These are phyloP conservation scores for Rhypophila decipiens DNA, from an alignment of 495 filamentous ascomycete genomes.

Conservation along the genomic window DNA sequence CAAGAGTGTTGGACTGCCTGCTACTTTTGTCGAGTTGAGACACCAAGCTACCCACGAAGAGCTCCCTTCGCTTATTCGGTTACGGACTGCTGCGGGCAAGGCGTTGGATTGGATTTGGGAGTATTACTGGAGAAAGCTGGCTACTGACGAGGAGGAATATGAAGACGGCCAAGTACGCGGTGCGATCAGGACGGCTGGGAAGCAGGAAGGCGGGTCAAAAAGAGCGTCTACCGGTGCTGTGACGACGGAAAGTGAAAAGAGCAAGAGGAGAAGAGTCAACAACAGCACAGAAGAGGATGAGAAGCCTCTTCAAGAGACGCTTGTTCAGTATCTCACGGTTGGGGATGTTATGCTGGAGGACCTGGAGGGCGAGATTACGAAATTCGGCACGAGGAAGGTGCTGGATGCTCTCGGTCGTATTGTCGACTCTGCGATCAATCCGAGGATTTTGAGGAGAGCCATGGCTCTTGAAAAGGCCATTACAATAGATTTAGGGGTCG, in stretches of 20 bases:
- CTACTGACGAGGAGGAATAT: not conserved
- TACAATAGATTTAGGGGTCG: slow-evolving; percentile 14
- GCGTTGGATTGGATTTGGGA: slow-evolving; percentile 82
- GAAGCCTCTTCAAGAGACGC: too few species aligned
- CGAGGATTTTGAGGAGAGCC: slow-evolving; percentile 25
- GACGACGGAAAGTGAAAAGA: slow-evolving; percentile 5
- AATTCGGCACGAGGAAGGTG: slow-evolving; percentile 20
- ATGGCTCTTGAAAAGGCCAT: slow-evolving; percentile 21
- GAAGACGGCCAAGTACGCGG: not conserved
- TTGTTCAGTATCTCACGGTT: slow-evolving; percentile 22
- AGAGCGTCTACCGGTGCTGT: too few species aligned
- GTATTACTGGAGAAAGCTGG: slow-evolving; percentile 69
- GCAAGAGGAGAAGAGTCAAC: not conserved
- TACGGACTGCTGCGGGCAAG: slow-evolving; percentile 58
- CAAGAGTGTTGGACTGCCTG: slow-evolving; percentile 65
- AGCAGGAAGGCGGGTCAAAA: too few species aligned
- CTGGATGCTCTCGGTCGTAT: slow-evolving; percentile 27
- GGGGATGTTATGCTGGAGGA: too few species aligned
- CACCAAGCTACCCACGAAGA: slow-evolving; percentile 89
- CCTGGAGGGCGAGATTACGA: slow-evolving; percentile 15
- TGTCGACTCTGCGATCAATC: slow-evolving; percentile 25
- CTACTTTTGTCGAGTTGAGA: slow-evolving; percentile 80
- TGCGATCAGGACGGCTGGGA: too few species aligned
- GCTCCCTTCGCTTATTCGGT: slow-evolving; percentile 63
- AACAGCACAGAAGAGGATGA: slow-evolving; percentile 1